Conservation (phyloP, 164 flowering plant genomes). For the Kalanchoe fedtschenkoi region DNA sequence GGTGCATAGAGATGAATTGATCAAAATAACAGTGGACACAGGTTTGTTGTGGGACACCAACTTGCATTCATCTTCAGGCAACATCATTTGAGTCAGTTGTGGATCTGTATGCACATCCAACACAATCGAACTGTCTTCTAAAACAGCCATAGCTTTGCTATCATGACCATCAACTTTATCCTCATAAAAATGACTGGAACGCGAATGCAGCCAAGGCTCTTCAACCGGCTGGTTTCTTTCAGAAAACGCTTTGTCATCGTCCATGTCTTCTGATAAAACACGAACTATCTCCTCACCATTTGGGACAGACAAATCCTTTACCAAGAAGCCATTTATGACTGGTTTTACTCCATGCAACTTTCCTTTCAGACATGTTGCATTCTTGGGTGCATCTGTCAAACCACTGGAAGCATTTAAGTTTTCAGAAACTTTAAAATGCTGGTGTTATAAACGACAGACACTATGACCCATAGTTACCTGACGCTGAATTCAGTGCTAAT, state of each 20-base stretch:
- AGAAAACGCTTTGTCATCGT: conserved; percentile 13
- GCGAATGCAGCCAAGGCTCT: conserved; percentile 76
- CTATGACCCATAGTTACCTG: conserved; percentile 32
- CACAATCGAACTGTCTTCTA: conserved; percentile 12
- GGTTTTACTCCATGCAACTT: conserved; percentile 17
- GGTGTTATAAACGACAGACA: neutral
- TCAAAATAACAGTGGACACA: conserved; percentile 58
- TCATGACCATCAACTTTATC: conserved; percentile 10
- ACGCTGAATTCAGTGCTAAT: conserved; percentile 11
- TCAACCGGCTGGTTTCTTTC: conserved; percentile 53
- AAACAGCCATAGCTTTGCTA: conserved; percentile 8
- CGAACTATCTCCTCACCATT: conserved; percentile 9
- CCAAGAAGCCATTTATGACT: conserved; percentile 14
- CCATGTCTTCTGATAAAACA: conserved; percentile 10
- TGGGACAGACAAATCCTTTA: conserved; percentile 11
- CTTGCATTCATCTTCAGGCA: conserved; percentile 26
- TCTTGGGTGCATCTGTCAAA: conserved; percentile 60
- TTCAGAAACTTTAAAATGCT: conserved; percentile 50
- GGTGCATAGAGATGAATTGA: conserved; percentile 85
- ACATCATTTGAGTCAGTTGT: conserved; percentile 19
- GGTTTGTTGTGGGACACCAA: conserved; percentile 23
- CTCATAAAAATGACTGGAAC: conserved; percentile 9
- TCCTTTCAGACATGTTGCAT: conserved; percentile 15
- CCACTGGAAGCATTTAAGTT: conserved; percentile 84
- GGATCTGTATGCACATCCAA: conserved; percentile 13